These are phyloP conservation scores for Fraxinus latifolia DNA, from an alignment of 305 asterid species.

Conservation along the genomic window DNA sequence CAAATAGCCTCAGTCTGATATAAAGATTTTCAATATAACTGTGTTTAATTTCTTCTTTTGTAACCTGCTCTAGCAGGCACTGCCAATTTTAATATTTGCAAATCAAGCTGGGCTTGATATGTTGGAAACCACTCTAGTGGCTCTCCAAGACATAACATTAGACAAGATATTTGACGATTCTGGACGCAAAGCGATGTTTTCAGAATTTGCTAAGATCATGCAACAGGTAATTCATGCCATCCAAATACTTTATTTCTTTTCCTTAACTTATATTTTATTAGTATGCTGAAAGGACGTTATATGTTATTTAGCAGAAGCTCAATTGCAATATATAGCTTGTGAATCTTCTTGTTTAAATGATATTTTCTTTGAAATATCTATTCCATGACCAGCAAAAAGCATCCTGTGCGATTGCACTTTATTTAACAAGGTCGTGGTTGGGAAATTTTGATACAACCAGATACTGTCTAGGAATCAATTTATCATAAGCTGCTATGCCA, in stretches of 20 bases:
- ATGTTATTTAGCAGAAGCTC: neutral
- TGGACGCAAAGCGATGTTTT: constrained; percentile 35
- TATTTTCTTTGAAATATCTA: neutral
- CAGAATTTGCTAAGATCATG: constrained; percentile 24
- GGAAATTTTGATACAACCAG: neutral
- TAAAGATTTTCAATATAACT: neutral
- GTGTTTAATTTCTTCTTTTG: constrained; percentile 9
- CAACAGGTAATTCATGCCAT: constrained; percentile 58
- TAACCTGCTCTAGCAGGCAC: constrained; percentile 33
- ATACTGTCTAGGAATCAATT: neutral
- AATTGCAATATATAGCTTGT: neutral
- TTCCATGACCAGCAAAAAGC: neutral
- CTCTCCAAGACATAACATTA: constrained; percentile 56
- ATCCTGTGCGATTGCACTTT: neutral
- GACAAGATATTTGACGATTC: constrained; percentile 61
- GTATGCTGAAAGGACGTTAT: neutral
- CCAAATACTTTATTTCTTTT: neutral
- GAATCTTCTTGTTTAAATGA: neutral
- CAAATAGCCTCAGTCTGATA: neutral
- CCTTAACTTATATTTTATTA: neutral
- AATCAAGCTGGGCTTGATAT: constrained; percentile 87
- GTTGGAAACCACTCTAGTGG: constrained; percentile 87
- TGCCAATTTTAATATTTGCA: constrained; percentile 72
- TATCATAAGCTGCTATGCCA: neutral
- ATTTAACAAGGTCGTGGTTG: neutral